These are phyloP conservation scores for Geotrichum fermentans DNA, from an alignment of 1,139 yeast species.

Conservation along the genomic window DNA sequence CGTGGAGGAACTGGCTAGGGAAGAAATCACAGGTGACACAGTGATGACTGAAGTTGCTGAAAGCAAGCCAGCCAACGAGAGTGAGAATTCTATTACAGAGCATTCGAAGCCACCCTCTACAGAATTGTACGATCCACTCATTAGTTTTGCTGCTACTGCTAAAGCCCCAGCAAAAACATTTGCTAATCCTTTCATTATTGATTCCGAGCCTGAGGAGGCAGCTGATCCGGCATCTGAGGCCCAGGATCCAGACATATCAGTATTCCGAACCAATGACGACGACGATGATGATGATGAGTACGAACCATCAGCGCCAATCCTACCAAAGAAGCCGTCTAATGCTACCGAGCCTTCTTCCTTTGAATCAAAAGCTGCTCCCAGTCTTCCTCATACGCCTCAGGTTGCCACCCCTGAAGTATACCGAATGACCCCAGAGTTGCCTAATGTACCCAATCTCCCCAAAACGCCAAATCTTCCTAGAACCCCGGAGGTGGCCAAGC, in stretches of 20 bases:
- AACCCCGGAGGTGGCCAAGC: background rate
- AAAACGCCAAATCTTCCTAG: background rate
- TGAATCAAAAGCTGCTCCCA: background rate
- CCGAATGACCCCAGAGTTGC: background rate
- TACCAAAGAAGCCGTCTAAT: slow-evolving; percentile 10
- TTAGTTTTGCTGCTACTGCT: background rate
- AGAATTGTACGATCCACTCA: background rate
- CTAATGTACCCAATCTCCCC: no score
- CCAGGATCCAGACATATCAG: background rate
- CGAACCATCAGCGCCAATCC: slow-evolving; percentile 14
- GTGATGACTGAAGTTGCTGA: no score
- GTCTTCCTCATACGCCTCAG: background rate
- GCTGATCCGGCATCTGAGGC: background rate
- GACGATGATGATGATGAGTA: slow-evolving; percentile 16
- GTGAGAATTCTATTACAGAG: no score
- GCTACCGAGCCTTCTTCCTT: background rate
- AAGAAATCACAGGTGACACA: no score
- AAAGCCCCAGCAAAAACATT: background rate
- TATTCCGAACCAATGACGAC: slow-evolving; percentile 1
- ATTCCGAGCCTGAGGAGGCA: slow-evolving; percentile 2
- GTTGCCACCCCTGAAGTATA: background rate
- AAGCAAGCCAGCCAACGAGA: no score
- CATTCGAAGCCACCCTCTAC: no score
- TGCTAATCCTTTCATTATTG: slow-evolving; percentile 7
- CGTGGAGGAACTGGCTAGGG: no score